Percentiles rank a stretch among this genome's conserved stretches.
Evolutionary conservation across 2,329 filamentous ascomycete species (phyloP).

Genomic region (Immersiporthe knoxdaviesiana): DNA sequence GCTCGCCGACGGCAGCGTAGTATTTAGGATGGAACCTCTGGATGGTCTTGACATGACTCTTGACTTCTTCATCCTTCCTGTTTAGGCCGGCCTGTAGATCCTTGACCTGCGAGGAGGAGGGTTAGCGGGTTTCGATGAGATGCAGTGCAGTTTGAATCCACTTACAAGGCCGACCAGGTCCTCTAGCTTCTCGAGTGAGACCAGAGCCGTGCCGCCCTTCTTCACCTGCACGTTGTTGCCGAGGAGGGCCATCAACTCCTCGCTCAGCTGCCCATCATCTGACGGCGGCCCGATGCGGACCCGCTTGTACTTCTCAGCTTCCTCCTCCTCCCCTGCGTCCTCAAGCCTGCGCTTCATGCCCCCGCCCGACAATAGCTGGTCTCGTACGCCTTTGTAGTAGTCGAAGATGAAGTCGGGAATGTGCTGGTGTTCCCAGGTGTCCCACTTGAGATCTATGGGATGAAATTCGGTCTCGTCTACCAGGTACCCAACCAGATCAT

Average conservation of each 20-base stretch:
- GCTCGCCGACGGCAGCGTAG: conserved; percentile 55
- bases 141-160: neutral
- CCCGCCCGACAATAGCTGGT: conserved; percentile 34
- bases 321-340: conserved; percentile 40
- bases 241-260: conserved; percentile 39
- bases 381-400: conserved; percentile 47
- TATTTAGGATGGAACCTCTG: conserved; percentile 50
- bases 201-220: conserved; percentile 30
- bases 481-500: conserved; percentile 42
- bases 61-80: conserved; percentile 42
- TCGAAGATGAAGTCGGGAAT: conserved; percentile 55
- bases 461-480: conserved; percentile 28
- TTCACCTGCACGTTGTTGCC: conserved; percentile 31
- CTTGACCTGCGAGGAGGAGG: conserved; percentile 38
- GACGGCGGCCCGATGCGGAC: conserved; percentile 35
- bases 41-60: conserved; percentile 50
- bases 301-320: conserved; percentile 37
- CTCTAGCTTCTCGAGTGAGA: conserved; percentile 41
- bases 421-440: conserved; percentile 49
- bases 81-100: conserved; percentile 42
- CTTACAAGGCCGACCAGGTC: conserved; percentile 45
- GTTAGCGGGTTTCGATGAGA: conserved; percentile 22
- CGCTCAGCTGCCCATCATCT: conserved; percentile 33
- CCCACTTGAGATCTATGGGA: conserved; percentile 20
- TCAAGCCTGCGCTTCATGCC: conserved; percentile 54